phyloP scores from a whole-genome alignment of 352 stramenopile genomes.

The Blastocystis sp. region DNA sequence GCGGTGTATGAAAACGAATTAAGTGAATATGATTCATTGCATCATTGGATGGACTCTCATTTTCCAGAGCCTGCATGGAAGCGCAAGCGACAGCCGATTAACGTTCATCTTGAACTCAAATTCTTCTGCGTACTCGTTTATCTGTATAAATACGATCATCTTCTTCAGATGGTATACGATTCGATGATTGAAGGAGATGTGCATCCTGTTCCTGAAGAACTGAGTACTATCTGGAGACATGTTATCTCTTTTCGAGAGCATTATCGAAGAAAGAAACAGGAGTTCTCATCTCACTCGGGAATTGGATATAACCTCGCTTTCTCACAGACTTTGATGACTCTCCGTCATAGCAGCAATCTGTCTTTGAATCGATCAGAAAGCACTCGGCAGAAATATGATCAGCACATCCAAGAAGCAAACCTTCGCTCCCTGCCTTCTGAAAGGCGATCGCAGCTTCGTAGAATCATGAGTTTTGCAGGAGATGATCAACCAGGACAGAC shows the following conservation, averaged over 20 bases:
- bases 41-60: conserved; percentile 24
- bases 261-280: conserved; percentile 37
- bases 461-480: not conserved
- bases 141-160: not conserved
- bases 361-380: not conserved
- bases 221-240: not conserved
- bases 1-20: not conserved
- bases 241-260: conserved; percentile 26
- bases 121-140: not conserved
- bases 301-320: not conserved
- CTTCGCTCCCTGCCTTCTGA: not conserved
- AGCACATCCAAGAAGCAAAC: not conserved
- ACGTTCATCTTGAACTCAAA: not conserved
- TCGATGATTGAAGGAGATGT: not conserved
- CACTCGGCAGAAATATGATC: not conserved
- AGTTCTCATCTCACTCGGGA: not conserved
- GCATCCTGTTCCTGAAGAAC: not conserved
- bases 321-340: not conserved
- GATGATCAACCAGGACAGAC: not conserved
- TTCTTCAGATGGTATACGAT: not conserved
- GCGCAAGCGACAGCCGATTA: conserved; percentile 16
- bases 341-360: not conserved
- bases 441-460: not conserved
- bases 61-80: conserved; percentile 42
- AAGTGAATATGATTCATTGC: not conserved